Percentiles rank a stretch among this genome's conserved stretches.
Evolutionary conservation across 2,329 filamentous ascomycete species (phyloP).

Genomic region (Epichloe sp.): DNA sequence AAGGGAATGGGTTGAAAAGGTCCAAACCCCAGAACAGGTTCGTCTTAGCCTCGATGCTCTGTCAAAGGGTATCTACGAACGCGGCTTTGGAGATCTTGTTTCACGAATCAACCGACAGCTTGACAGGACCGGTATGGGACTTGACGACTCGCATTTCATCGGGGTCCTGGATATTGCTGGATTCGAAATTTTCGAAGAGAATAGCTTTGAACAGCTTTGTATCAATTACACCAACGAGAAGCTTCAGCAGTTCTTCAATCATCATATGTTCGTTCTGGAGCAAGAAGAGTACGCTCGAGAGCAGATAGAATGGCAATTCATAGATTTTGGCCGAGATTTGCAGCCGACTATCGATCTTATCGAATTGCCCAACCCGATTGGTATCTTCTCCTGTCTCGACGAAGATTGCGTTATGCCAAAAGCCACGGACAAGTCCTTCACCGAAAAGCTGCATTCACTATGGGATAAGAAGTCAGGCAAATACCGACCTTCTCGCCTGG

Average conservation of each 20-base stretch:
- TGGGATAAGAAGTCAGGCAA: conserved; percentile 96
- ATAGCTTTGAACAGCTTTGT: conserved; percentile 97
- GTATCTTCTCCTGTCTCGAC: conserved; percentile 95
- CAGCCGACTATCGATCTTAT: conserved; percentile 98
- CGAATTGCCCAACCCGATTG: conserved; percentile 89
- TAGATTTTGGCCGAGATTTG: conserved; percentile 92
- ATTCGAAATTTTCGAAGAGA: conserved; percentile 96
- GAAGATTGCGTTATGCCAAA: conserved; percentile 99
- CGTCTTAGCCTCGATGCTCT: conserved; percentile 80
- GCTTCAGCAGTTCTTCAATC: conserved; percentile 98
- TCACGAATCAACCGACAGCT: conserved; percentile 83
- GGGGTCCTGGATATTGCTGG: conserved; percentile 97
- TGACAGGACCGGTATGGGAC: conserved; percentile 68
- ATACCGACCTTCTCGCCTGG: conserved; percentile 76
- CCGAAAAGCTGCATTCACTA: conserved; percentile 88
- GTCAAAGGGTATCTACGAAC: conserved; percentile 94
- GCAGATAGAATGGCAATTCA: conserved; percentile 99
- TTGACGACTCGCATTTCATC: conserved; percentile 90
- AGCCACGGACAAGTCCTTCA: conserved; percentile 92
- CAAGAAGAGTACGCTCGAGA: conserved; percentile 97
- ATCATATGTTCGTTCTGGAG: conserved; percentile 98
- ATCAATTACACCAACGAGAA: conserved; percentile 99
- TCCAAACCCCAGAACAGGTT: conserved; percentile 94
- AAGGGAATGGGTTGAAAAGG: conserved; percentile 96
- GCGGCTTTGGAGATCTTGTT: conserved; percentile 87